Evolutionary conservation across 192 early-diverging fungal species (phyloP).

Genomic region (Dissophora globulifera): DNA sequence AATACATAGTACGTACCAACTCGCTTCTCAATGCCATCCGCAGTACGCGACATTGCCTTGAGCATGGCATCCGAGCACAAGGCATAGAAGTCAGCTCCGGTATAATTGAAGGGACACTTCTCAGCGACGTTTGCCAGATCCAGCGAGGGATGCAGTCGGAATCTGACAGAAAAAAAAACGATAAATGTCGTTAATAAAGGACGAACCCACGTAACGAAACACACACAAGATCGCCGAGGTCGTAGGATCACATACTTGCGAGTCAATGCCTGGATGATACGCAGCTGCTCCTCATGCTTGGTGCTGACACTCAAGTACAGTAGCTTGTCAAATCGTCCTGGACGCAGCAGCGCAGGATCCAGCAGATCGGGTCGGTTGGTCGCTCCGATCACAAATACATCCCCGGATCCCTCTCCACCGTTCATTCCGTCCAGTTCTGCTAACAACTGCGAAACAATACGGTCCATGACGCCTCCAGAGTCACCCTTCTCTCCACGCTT

Average conservation of each 20-base stretch:
- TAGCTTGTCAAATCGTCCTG: conserved; percentile 97
- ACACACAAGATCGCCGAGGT: neutral
- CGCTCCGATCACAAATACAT: conserved; percentile 98
- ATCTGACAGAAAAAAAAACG: conserved; percentile 57
- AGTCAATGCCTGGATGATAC: conserved; percentile 92
- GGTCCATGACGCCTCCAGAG: conserved; percentile 99
- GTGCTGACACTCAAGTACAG: conserved; percentile 96
- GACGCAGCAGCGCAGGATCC: conserved; percentile 92
- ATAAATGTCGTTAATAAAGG: neutral
- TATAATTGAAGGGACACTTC: conserved; percentile 90
- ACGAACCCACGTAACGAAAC: neutral
- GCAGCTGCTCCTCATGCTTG: conserved; percentile 85
- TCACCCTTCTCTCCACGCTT: conserved; percentile 98
- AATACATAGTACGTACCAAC: conserved; percentile 39
- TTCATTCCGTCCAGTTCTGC: conserved; percentile 97
- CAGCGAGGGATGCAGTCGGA: conserved; percentile 84
- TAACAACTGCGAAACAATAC: conserved; percentile 95
- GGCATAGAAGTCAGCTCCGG: conserved; percentile 99
- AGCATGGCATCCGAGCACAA: conserved; percentile 97
- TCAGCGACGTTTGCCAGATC: conserved; percentile 82
- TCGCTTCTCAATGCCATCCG: conserved; percentile 71
- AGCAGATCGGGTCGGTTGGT: conserved; percentile 98
- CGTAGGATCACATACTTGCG: conserved; percentile 72
- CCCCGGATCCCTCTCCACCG: conserved; percentile 63
- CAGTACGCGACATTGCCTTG: conserved; percentile 93